Conservation (phyloP, 441 rosid genomes). For the Manihot esculenta region DNA sequence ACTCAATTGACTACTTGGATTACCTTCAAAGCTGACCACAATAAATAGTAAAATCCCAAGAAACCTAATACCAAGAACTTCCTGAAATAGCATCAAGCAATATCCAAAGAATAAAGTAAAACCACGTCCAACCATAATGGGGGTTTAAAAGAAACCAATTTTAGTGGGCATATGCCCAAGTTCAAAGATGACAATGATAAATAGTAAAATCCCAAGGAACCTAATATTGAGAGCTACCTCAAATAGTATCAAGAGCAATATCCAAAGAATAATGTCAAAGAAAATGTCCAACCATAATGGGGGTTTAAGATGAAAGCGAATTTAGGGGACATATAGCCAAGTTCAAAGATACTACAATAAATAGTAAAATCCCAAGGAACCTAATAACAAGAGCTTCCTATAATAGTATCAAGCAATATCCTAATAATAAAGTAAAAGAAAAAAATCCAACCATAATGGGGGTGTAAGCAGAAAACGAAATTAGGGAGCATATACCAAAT, state of each 20-base stretch:
- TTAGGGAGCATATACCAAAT: neutral
- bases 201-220: neutral
- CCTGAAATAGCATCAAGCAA: neutral
- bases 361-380: neutral
- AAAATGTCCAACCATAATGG: neutral
- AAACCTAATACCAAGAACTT: neutral
- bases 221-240: neutral
- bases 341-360: no score
- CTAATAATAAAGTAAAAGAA: neutral
- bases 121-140: neutral
- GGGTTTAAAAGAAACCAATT: neutral
- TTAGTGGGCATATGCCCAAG: neutral
- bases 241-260: neutral
- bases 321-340: neutral
- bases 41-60: neutral
- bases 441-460: neutral
- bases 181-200: no score
- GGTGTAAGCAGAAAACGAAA: neutral
- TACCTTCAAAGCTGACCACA: neutral
- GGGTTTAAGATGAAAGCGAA: neutral
- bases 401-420: neutral
- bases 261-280: neutral
- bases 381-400: neutral
- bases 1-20: neutral
- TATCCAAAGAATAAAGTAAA: neutral